Evolutionary conservation across 2,329 filamentous ascomycete genomes (phyloP).

Genomic region (Fusarium sp.): DNA sequence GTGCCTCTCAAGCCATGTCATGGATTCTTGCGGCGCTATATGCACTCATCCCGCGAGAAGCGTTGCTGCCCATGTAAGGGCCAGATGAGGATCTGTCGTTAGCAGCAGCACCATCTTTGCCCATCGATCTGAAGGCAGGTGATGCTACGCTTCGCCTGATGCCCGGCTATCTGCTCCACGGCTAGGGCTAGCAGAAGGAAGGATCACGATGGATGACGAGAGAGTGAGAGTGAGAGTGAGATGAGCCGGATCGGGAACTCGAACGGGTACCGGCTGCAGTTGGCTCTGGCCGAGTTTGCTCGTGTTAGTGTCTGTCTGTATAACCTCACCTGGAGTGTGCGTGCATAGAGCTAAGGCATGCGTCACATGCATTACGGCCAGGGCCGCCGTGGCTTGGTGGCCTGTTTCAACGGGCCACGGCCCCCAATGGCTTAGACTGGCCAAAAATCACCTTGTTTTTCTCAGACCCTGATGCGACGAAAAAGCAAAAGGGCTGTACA

Average conservation of each 20-base stretch:
- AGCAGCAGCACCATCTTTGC: background rate
- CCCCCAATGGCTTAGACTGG: constrained; percentile 1
- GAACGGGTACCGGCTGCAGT: too few relatives aligned
- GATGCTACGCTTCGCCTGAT: constrained; percentile 14
- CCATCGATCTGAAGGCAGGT: background rate
- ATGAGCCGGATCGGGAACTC: background rate
- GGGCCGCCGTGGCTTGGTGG: constrained; percentile 25
- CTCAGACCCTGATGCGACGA: constrained; percentile 38
- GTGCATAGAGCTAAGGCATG: constrained; percentile 21
- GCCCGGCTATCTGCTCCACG: constrained; percentile 16
- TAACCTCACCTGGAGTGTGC: constrained; percentile 19
- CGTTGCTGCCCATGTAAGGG: constrained; percentile 3
- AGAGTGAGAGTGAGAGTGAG: constrained; percentile 5
- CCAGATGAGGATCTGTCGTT: background rate
- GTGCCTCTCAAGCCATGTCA: constrained; percentile 4
- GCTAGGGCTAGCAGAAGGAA: constrained; percentile 2
- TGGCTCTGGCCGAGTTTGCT: too few relatives aligned
- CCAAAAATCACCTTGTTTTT: constrained; percentile 36
- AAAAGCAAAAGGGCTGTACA: constrained; percentile 39
- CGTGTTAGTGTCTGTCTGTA: constrained; percentile 1
- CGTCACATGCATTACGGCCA: constrained; percentile 35
- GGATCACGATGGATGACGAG: constrained; percentile 8
- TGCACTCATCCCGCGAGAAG: constrained; percentile 14
- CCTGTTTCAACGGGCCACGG: constrained; percentile 23
- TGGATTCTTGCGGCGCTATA: constrained; percentile 10